Percentiles rank a stretch among this genome's conserved stretches.
These are phyloP conservation scores for Nectriaceae sp. DNA, from an alignment of 2,329 filamentous ascomycete genomes.

Conservation along the genomic window DNA sequence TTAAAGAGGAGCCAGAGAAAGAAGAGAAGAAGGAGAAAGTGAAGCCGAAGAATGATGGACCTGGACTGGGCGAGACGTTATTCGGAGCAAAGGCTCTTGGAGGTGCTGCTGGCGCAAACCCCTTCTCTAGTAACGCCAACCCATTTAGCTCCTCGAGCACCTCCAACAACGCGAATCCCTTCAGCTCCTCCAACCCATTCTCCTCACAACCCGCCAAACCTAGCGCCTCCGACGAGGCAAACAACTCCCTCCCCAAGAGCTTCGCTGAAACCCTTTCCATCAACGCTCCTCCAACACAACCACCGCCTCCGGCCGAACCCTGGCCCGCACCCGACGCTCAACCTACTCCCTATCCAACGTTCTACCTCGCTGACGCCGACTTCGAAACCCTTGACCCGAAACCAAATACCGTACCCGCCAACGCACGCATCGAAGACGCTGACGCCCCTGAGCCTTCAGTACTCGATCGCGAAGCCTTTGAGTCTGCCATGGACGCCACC, in stretches of 20 bases:
- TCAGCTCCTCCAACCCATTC: constrained; percentile 32
- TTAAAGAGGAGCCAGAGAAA: constrained; percentile 27
- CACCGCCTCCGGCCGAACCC: constrained; percentile 55
- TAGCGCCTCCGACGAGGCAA: constrained; percentile 25
- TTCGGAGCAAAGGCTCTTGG: constrained; percentile 64
- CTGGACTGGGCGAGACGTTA: constrained; percentile 64
- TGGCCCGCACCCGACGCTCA: constrained; percentile 67
- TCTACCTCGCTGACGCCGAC: constrained; percentile 84
- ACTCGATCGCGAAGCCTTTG: constrained; percentile 72
- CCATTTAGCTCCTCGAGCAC: constrained; percentile 42
- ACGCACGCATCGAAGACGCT: constrained; percentile 45
- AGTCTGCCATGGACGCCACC: constrained; percentile 71
- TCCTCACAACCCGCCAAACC: constrained; percentile 34
- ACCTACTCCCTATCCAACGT: constrained; percentile 71
- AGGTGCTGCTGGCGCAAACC: constrained; percentile 49
- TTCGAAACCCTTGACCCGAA: constrained; percentile 79
- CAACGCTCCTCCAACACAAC: constrained; percentile 52
- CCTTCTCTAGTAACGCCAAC: constrained; percentile 59
- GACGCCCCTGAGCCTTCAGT: constrained; percentile 41
- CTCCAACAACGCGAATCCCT: constrained; percentile 29
- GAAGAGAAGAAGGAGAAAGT: constrained; percentile 36
- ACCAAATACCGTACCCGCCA: constrained; percentile 51
- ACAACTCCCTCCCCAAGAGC: constrained; percentile 52
- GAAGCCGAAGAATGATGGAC: constrained; percentile 37
- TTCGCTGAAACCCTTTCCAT: constrained; percentile 78